A percentile compares a stretch with the other conserved stretches of the same genome.
phyloP scores from a whole-genome alignment of 495 filamentous ascomycete species.

The Lineolata rhizophorae region DNA sequence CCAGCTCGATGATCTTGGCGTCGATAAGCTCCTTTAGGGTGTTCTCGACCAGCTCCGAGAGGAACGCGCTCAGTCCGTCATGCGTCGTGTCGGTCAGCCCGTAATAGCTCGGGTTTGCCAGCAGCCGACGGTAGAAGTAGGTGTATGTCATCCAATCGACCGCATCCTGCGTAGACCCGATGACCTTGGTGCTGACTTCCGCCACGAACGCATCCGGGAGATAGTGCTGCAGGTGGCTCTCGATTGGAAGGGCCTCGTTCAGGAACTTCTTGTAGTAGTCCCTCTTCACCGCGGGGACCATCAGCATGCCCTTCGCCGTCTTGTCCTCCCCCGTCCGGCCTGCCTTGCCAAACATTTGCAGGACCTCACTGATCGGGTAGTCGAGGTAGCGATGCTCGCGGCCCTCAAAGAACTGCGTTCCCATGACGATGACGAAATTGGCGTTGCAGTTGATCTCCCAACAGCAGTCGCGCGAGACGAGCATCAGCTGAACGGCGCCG shows the following conservation, averaged over 20 bases:
- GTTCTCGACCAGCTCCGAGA: slow-evolving; percentile 87
- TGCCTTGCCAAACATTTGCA: slow-evolving; percentile 98
- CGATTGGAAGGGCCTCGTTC: slow-evolving; percentile 85
- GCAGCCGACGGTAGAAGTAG: slow-evolving; percentile 93
- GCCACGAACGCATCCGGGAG: slow-evolving; percentile 93
- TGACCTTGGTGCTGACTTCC: slow-evolving; percentile 83
- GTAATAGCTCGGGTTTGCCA: slow-evolving; percentile 95
- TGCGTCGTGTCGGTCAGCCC: slow-evolving; percentile 73
- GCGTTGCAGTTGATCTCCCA: slow-evolving; percentile 85
- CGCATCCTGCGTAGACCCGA: slow-evolving; percentile 87
- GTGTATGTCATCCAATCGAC: slow-evolving; percentile 97
- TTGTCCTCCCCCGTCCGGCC: slow-evolving; percentile 61
- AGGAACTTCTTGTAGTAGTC: slow-evolving; percentile 99
- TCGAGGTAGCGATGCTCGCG: slow-evolving; percentile 95
- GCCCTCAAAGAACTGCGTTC: slow-evolving; percentile 96
- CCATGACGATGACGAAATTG: slow-evolving; percentile 88
- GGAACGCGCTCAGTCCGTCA: slow-evolving; percentile 77
- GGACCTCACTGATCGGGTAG: slow-evolving; percentile 83
- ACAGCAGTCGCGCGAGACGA: slow-evolving; percentile 86
- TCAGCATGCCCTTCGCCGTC: slow-evolving; percentile 67
- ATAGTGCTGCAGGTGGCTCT: slow-evolving; percentile 79
- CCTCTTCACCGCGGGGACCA: slow-evolving; percentile 82
- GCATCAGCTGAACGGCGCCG: slow-evolving; percentile 78
- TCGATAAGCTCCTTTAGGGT: slow-evolving; percentile 81
- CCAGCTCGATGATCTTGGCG: slow-evolving; percentile 87